These are phyloP conservation scores for Bruguiera parviflora DNA, from an alignment of 345 rosid genomes.

Conservation along the genomic window DNA sequence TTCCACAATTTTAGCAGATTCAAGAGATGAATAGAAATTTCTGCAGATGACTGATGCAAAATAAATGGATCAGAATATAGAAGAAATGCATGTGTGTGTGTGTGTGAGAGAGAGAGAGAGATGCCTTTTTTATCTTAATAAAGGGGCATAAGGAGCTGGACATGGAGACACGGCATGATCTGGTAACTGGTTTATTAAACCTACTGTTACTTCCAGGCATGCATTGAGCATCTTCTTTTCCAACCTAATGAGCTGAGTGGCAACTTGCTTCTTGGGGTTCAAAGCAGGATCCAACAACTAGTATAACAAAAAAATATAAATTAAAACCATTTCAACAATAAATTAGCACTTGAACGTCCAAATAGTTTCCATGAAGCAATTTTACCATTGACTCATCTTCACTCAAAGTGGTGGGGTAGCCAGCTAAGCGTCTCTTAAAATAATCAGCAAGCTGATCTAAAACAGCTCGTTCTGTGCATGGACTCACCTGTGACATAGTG, in stretches of 20 bases:
- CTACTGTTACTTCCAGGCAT: conserved; percentile 58
- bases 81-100: not conserved
- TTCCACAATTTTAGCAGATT: conserved; percentile 22
- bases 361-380: not conserved
- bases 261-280: conserved; percentile 83
- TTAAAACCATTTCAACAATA: conserved; percentile 5
- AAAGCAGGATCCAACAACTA: conserved; percentile 71
- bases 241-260: conserved; percentile 77
- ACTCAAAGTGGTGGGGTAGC: conserved; percentile 73
- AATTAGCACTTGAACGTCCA: conserved; percentile 6
- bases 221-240: conserved; percentile 90
- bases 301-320: conserved; percentile 3
- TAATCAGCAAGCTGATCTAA: conserved; percentile 81
- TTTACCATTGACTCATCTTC: conserved; percentile 80
- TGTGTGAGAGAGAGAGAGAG: conserved; percentile 11
- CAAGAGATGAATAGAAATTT: not conserved
- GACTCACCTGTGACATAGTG: conserved; percentile 57
- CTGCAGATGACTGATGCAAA: conserved; percentile 16
- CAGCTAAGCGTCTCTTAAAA: conserved; percentile 62
- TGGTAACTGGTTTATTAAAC: conserved; percentile 67
- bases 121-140: conserved; percentile 55
- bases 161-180: conserved; percentile 77
- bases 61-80: conserved; percentile 3
- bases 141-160: conserved; percentile 82
- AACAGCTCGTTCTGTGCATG: conserved; percentile 92